phyloP scores from a whole-genome alignment of 345 rosid genomes.

The Linum lewisii region DNA sequence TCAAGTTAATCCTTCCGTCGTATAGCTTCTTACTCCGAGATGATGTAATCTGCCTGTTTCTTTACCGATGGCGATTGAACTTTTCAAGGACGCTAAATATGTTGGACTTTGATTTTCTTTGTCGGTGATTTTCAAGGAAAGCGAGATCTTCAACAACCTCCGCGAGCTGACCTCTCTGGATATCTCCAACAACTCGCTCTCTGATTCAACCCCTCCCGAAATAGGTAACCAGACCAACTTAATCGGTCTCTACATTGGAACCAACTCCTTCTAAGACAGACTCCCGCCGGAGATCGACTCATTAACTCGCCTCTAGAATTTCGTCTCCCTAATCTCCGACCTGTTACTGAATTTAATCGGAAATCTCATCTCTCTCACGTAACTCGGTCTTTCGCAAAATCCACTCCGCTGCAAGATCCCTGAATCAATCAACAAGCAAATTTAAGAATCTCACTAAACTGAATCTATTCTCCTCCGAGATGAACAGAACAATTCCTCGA shows the following conservation, averaged over 20 bases:
- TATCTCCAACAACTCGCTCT: constrained; percentile 59
- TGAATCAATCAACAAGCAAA: constrained; percentile 38
- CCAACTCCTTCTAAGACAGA: constrained; percentile 50
- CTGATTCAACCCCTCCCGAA: constrained; percentile 48
- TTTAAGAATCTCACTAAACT: constrained; percentile 39
- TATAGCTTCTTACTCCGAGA: too few species aligned
- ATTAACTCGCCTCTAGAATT: constrained; percentile 41
- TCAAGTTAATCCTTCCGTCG: too few species aligned
- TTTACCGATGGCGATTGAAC: too few species aligned
- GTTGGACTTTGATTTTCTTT: too few species aligned
- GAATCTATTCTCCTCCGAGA: constrained; percentile 47
- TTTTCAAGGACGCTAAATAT: too few species aligned
- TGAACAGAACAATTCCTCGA: constrained; percentile 57
- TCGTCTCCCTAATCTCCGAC: constrained; percentile 48
- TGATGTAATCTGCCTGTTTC: too few species aligned
- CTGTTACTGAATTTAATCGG: constrained; percentile 63
- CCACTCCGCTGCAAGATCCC: constrained; percentile 67
- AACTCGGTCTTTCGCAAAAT: constrained; percentile 75
- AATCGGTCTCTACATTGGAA: constrained; percentile 59
- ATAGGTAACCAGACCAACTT: constrained; percentile 48
- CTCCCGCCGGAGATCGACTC: constrained; percentile 65
- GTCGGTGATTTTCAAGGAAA: too few species aligned
- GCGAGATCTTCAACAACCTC: constrained; percentile 33
- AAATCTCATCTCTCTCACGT: constrained; percentile 31
- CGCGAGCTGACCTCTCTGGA: constrained; percentile 45